Percentiles rank a stretch among this genome's conserved stretches.
These are phyloP conservation scores for Oehlia diaphana DNA, from an alignment of 192 early-diverging fungal genomes.

Conservation along the genomic window DNA sequence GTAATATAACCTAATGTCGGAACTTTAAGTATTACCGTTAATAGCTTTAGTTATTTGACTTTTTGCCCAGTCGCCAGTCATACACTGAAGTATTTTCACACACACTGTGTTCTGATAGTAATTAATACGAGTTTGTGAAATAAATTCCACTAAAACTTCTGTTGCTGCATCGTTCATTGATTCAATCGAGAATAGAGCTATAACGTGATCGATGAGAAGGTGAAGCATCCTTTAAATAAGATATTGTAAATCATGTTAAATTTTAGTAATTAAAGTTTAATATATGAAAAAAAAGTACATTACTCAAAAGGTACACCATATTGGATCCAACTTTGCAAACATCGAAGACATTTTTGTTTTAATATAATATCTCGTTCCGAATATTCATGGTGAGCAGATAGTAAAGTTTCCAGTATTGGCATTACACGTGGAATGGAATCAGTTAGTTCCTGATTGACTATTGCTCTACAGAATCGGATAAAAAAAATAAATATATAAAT, in stretches of 20 bases:
- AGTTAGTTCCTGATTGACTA: conserved; percentile 30
- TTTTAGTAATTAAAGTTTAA: background rate
- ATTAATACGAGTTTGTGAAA: conserved; percentile 42
- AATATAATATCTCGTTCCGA: conserved; percentile 31
- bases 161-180: conserved; percentile 50
- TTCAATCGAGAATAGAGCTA: conserved; percentile 43
- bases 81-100: conserved; percentile 46
- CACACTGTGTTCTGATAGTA: conserved; percentile 42
- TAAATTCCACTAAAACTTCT: conserved; percentile 55
- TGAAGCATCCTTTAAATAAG: conserved; percentile 37
- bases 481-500: background rate
- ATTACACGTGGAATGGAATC: conserved; percentile 34
- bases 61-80: conserved; percentile 50
- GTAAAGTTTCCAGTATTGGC: conserved; percentile 30
- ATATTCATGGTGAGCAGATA: conserved; percentile 29
- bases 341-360: conserved; percentile 49
- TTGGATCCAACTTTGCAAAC: conserved; percentile 56
- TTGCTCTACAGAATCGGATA: conserved; percentile 19
- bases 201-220: conserved; percentile 42
- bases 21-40: conserved; percentile 32
- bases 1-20: background rate
- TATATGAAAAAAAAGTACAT: conserved; percentile 2
- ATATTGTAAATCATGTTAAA: background rate
- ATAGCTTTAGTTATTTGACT: conserved; percentile 43
- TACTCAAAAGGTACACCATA: conserved; percentile 59